phyloP scores from a whole-genome alignment of 2,329 filamentous ascomycete species.

The Cercospora sojina region DNA sequence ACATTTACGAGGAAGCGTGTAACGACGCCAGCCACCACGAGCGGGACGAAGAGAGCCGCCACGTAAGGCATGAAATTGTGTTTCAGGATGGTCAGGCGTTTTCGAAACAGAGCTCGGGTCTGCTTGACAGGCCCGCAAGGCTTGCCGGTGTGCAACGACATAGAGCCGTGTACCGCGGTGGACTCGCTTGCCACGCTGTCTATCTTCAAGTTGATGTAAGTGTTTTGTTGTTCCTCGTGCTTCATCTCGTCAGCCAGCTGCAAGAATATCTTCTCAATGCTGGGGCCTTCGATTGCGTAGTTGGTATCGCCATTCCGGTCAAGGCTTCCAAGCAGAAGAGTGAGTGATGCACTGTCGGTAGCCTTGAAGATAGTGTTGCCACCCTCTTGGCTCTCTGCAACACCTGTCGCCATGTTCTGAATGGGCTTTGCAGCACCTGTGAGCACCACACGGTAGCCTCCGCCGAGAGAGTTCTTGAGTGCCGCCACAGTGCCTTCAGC shows the following conservation, averaged over 20 bases:
- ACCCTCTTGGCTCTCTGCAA: not conserved
- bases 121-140: conserved; percentile 53
- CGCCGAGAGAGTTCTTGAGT: conserved; percentile 74
- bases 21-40: conserved; percentile 75
- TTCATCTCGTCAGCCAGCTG: conserved; percentile 72
- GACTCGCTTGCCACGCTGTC: conserved; percentile 6
- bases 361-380: conserved; percentile 15
- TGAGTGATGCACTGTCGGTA: conserved; percentile 14
- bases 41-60: conserved; percentile 70
- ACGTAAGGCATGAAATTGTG: conserved; percentile 73
- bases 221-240: conserved; percentile 4
- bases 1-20: conserved; percentile 57
- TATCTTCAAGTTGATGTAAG: conserved; percentile 8
- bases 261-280: conserved; percentile 86
- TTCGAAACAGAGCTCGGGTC: conserved; percentile 68
- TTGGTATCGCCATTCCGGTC: conserved; percentile 65
- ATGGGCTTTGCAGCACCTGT: not conserved
- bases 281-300: conserved; percentile 80
- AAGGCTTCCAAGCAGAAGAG: conserved; percentile 41
- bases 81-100: conserved; percentile 72
- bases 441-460: conserved; percentile 68
- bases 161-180: conserved; percentile 4
- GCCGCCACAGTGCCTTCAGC: conserved; percentile 79
- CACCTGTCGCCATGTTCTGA: not conserved
- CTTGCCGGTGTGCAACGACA: conserved; percentile 24